Conservation (phyloP, 306 rosid species). For the Prunus kanzakura region DNA sequence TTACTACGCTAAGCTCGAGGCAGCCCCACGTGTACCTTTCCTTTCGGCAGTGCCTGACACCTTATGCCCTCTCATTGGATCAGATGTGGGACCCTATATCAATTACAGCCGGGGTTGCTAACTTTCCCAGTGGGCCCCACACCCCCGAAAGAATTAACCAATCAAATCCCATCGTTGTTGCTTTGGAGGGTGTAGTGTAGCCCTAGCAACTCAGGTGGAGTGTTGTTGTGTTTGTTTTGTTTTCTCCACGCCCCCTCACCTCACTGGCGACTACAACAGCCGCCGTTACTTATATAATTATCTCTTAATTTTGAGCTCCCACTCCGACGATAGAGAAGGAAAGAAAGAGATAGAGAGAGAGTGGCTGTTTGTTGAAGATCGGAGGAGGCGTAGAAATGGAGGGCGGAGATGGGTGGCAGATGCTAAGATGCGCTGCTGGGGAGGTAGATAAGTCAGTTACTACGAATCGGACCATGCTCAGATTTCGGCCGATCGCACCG, state of each 20-base stretch:
- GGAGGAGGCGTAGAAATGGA: conserved; percentile 17
- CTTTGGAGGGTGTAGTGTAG: neutral
- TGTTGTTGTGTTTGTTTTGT: neutral
- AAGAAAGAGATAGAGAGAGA: neutral
- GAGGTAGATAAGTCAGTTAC: conserved; percentile 20
- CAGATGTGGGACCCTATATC: conserved; percentile 21
- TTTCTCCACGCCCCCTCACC: conserved; percentile 4
- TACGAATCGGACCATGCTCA: conserved; percentile 33
- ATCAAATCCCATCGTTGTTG: conserved; percentile 17
- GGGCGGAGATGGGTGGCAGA: conserved; percentile 18
- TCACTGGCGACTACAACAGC: neutral
- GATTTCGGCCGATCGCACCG: conserved; percentile 75
- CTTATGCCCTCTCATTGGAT: conserved; percentile 23
- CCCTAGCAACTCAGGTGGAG: conserved; percentile 25
- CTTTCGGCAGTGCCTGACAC: conserved; percentile 54
- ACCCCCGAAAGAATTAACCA: neutral
- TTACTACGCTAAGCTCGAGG: conserved; percentile 20
- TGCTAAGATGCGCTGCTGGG: conserved; percentile 12
- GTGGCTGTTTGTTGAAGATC: no score
- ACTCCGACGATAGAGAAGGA: neutral
- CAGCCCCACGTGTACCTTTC: conserved; percentile 33
- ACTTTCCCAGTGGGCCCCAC: conserved; percentile 21
- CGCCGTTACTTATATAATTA: neutral
- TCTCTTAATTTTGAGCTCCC: neutral
- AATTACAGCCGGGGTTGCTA: conserved; percentile 17